Percentiles rank a stretch among this genome's conserved stretches.
These are phyloP conservation scores for Perkinsus chesapeaki DNA, from an alignment of 169 alveolate genomes.

Conservation along the genomic window DNA sequence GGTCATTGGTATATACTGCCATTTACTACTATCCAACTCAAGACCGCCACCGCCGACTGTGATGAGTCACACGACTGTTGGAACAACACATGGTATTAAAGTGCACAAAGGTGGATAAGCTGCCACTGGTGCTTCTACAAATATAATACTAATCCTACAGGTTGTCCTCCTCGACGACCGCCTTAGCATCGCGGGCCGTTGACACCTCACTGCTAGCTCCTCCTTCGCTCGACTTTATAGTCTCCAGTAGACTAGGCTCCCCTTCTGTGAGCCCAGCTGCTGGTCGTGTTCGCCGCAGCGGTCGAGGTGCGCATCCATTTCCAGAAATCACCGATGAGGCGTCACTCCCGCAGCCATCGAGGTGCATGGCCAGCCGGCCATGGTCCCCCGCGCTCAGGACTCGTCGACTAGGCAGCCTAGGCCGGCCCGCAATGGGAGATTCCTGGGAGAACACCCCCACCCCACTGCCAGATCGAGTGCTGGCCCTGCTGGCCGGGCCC, in stretches of 20 bases:
- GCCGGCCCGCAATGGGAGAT: not conserved
- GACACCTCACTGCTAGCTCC: not conserved
- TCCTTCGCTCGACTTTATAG: not conserved
- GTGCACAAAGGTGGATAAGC: not conserved
- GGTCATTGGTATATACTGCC: not conserved
- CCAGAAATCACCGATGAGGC: not conserved
- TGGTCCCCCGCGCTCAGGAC: not conserved
- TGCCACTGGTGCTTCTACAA: too few relatives aligned
- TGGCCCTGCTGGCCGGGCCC: not conserved
- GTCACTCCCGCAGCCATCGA: not conserved
- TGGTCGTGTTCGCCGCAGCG: not conserved
- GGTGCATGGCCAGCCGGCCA: not conserved
- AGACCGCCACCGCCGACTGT: not conserved
- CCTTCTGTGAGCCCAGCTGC: not conserved
- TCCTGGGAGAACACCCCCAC: not conserved
- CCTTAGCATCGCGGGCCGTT: too few relatives aligned
- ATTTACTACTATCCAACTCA: not conserved
- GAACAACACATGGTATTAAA: not conserved
- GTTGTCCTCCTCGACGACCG: too few relatives aligned
- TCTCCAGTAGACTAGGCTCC: not conserved
- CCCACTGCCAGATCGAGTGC: not conserved
- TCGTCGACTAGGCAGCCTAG: not conserved
- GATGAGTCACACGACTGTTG: not conserved
- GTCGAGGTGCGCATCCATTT: not conserved
- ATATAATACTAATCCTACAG: not conserved